phyloP scores from a whole-genome alignment of 495 filamentous ascomycete species.

The Penicillium dipodomyicola region DNA sequence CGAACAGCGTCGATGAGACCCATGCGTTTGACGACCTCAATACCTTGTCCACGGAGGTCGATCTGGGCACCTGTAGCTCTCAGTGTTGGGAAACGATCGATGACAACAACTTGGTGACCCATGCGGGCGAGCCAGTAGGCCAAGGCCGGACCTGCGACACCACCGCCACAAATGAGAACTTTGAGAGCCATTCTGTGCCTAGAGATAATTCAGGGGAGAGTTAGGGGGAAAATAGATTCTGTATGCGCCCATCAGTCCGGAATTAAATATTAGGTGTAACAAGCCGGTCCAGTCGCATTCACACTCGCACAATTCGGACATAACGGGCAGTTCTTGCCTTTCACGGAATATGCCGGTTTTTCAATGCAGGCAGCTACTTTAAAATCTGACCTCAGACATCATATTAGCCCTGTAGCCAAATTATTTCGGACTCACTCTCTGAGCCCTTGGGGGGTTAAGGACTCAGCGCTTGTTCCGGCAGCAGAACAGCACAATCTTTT shows the following conservation, averaged over 20 bases:
- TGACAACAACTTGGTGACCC: slow-evolving; percentile 37
- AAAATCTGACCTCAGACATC: neutral
- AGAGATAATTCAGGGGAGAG: neutral
- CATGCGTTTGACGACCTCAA: slow-evolving; percentile 39
- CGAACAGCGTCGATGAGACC: slow-evolving; percentile 37
- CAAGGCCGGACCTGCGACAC: slow-evolving; percentile 33
- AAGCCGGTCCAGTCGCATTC: too few species aligned
- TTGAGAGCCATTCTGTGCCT: slow-evolving; percentile 18
- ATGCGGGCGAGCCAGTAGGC: slow-evolving; percentile 38
- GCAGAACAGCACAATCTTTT: neutral
- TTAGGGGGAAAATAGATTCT: neutral
- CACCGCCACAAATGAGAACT: slow-evolving; percentile 47
- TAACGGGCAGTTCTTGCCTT: neutral
- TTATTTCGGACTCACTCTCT: neutral
- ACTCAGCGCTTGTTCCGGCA: neutral
- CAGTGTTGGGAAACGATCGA: slow-evolving; percentile 41
- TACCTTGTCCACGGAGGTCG: slow-evolving; percentile 41
- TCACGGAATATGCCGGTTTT: neutral
- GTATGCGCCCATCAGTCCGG: neutral
- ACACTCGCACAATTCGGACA: neutral
- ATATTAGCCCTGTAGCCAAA: too few species aligned
- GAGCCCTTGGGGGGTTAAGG: neutral
- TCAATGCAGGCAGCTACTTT: neutral
- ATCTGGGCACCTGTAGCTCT: slow-evolving; percentile 38
- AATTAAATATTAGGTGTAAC: neutral